These are phyloP conservation scores for Podaxis pistillaris DNA, from an alignment of 768 basidiomycete genomes.

Conservation along the genomic window DNA sequence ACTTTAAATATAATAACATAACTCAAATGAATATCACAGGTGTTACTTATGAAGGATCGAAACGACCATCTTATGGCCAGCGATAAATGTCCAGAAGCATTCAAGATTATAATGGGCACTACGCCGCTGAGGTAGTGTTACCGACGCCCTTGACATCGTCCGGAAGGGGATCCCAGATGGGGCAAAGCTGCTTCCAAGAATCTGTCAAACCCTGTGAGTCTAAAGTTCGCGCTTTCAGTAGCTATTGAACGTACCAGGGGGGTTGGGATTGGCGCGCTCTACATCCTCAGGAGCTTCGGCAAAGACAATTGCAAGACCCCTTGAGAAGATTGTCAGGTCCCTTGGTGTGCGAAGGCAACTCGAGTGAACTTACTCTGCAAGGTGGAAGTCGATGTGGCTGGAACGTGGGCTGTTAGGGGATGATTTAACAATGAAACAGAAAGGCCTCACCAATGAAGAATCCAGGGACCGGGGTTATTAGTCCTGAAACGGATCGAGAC, in stretches of 20 bases:
- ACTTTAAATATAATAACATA: too few species aligned
- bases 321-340: neutral
- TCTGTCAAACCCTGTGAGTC: neutral
- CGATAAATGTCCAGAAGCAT: too few species aligned
- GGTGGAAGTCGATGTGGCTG: conserved; percentile 38
- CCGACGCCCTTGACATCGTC: neutral
- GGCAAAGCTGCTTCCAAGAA: neutral
- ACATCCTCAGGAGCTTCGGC: conserved; percentile 16
- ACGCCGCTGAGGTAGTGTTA: neutral
- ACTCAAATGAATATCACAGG: too few species aligned
- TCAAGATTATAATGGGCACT: too few species aligned
- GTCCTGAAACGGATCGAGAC: conserved; percentile 60
- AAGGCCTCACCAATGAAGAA: conserved; percentile 37
- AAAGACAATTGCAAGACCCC: conserved; percentile 19
- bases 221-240: neutral
- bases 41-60: too few species aligned
- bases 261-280: conserved; percentile 2
- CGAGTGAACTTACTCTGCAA: conserved; percentile 24
- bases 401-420: neutral
- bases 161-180: neutral
- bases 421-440: neutral
- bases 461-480: conserved; percentile 67
- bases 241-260: conserved; percentile 1
- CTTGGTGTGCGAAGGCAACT: neutral
- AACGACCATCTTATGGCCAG: too few species aligned